Conservation (phyloP, 129 eudicot genomes). For the Ambrosia trifida region DNA sequence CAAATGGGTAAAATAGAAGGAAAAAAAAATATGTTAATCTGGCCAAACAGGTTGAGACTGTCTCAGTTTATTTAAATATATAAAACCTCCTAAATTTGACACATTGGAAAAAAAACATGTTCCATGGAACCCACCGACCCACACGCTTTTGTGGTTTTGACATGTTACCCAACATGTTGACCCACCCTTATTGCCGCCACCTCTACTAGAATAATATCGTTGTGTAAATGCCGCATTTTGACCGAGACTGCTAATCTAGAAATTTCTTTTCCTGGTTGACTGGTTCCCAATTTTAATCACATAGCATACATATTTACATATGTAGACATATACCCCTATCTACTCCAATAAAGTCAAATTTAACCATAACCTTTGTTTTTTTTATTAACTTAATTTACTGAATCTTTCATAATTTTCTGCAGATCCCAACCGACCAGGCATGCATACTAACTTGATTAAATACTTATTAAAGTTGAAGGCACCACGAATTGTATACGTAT, state of each 20-base stretch:
- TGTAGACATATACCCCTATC: background rate
- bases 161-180: background rate
- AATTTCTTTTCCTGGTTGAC: background rate
- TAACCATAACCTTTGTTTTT: background rate
- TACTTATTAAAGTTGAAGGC: conserved; percentile 75
- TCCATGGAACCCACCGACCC: background rate
- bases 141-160: background rate
- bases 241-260: background rate
- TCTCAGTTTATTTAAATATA: no score
- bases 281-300: background rate
- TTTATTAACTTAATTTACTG: conserved; percentile 7
- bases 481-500: conserved; percentile 66
- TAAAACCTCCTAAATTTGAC: background rate
- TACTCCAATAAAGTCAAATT: background rate
- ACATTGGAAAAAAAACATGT: background rate
- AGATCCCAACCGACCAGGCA: conserved; percentile 98
- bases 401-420: conserved; percentile 23
- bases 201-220: background rate
- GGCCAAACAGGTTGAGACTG: no score
- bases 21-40: no score
- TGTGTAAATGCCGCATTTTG: background rate
- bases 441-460: conserved; percentile 87
- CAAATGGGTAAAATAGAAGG: background rate
- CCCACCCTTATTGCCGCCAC: background rate
- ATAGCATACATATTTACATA: background rate